Evolutionary conservation across 352 stramenopile genomes (phyloP).

Genomic region (Thalassiosira mediterranea): DNA sequence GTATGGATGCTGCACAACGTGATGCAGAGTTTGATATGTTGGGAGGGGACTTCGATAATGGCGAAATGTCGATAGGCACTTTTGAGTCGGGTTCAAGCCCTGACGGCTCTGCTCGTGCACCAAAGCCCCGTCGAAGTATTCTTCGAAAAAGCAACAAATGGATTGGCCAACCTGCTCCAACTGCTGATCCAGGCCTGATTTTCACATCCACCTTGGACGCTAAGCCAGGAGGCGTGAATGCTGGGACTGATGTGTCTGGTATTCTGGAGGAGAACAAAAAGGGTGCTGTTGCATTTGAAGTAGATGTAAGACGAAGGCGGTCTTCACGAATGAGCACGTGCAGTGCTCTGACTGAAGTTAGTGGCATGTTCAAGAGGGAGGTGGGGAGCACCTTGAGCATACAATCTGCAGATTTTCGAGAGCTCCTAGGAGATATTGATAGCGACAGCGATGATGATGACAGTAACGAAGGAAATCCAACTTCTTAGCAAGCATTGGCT

Average conservation of each 20-base stretch:
- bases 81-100: background rate
- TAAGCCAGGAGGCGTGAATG: conserved; percentile 47
- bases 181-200: conserved; percentile 38
- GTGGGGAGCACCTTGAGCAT: conserved; percentile 34
- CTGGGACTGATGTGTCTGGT: conserved; percentile 42
- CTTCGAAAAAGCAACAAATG: conserved; percentile 23
- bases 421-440: conserved; percentile 30
- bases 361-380: conserved; percentile 25
- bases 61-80: conserved; percentile 11
- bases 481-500: no score
- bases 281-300: conserved; percentile 34
- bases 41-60: conserved; percentile 23
- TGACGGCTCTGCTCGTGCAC: background rate
- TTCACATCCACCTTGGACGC: conserved; percentile 55
- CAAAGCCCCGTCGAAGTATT: conserved; percentile 33
- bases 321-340: conserved; percentile 32
- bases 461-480: no score
- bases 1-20: conserved; percentile 45
- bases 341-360: conserved; percentile 24
- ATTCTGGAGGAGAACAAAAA: conserved; percentile 38
- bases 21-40: conserved; percentile 41
- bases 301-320: conserved; percentile 18
- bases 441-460: conserved; percentile 8
- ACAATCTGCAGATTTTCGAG: conserved; percentile 37
- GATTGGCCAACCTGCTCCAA: conserved; percentile 10